phyloP scores from a whole-genome alignment of 2,329 filamentous ascomycete genomes.

The Microcera coccophila region DNA sequence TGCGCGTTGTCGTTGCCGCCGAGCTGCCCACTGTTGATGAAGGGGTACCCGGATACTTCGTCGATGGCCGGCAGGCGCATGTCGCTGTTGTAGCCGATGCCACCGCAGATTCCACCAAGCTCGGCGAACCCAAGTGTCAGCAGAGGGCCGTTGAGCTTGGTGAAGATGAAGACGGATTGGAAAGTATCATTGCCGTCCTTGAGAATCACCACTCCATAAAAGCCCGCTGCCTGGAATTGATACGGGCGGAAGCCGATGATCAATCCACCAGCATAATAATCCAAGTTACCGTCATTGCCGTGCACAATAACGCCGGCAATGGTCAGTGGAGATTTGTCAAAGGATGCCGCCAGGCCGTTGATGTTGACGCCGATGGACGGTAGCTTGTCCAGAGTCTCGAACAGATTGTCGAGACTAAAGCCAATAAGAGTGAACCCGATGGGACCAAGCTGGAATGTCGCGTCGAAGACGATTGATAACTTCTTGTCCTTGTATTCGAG shows the following conservation, averaged over 20 bases:
- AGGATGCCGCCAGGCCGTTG: conserved; percentile 31
- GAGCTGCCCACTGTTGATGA: conserved; percentile 7
- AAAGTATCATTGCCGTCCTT: conserved; percentile 17
- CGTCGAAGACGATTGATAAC: conserved; percentile 32
- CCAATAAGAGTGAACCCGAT: conserved; percentile 33
- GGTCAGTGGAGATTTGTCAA: conserved; percentile 33
- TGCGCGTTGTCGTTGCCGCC: conserved; percentile 2
- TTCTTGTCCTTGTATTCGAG: conserved; percentile 31
- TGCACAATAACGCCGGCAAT: conserved; percentile 35
- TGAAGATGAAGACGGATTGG: conserved; percentile 36
- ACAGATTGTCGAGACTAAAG: conserved; percentile 20
- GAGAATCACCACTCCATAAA: conserved; percentile 30
- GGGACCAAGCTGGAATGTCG: conserved; percentile 35
- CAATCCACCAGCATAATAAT: conserved; percentile 37
- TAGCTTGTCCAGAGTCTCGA: neutral
- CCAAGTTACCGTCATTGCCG: conserved; percentile 16
- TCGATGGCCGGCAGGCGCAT: conserved; percentile 29
- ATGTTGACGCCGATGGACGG: conserved; percentile 17
- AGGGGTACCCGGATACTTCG: conserved; percentile 17
- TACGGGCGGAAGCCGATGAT: conserved; percentile 34
- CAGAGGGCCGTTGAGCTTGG: conserved; percentile 37
- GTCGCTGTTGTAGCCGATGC: conserved; percentile 39
- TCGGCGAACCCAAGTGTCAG: conserved; percentile 35
- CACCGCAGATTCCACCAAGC: conserved; percentile 33
- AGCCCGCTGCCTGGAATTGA: conserved; percentile 37